Percentiles rank a stretch among this genome's conserved stretches.
Evolutionary conservation across 2,329 filamentous ascomycete species (phyloP).

Genomic region (Colletotrichum sidae): DNA sequence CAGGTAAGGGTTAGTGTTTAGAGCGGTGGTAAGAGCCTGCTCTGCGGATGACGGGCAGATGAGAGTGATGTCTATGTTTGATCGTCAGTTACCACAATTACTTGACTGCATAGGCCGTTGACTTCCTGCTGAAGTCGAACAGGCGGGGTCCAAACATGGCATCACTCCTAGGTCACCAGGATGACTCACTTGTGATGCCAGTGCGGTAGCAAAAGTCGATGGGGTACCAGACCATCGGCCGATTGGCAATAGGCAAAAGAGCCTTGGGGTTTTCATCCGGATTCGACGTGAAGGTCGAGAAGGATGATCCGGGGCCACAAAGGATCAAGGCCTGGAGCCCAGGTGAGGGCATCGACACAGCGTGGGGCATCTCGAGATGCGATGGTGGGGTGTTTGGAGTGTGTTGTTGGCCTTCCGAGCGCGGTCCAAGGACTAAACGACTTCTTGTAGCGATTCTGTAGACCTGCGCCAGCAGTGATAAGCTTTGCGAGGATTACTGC

Average conservation of each 20-base stretch:
- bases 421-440: not conserved
- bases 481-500: not conserved
- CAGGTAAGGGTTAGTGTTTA: constrained; percentile 82
- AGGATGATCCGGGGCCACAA: constrained; percentile 84
- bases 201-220: constrained; percentile 87
- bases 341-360: constrained; percentile 76
- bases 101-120: no score
- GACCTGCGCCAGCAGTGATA: not conserved
- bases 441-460: not conserved
- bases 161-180: no score
- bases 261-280: constrained; percentile 86
- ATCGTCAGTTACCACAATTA: constrained; percentile 39
- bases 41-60: constrained; percentile 74
- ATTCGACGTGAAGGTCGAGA: constrained; percentile 84
- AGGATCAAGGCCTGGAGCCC: constrained; percentile 87
- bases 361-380: constrained; percentile 74
- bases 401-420: constrained; percentile 6
- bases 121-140: not conserved
- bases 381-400: constrained; percentile 30
- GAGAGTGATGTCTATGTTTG: constrained; percentile 67
- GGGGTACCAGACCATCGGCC: constrained; percentile 91
- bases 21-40: constrained; percentile 74
- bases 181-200: constrained; percentile 75
- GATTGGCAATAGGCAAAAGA: constrained; percentile 83
- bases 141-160: no score